Evolutionary conservation across 768 basidiomycete genomes (phyloP).

Genomic region (Cystobasidium tubakii): DNA sequence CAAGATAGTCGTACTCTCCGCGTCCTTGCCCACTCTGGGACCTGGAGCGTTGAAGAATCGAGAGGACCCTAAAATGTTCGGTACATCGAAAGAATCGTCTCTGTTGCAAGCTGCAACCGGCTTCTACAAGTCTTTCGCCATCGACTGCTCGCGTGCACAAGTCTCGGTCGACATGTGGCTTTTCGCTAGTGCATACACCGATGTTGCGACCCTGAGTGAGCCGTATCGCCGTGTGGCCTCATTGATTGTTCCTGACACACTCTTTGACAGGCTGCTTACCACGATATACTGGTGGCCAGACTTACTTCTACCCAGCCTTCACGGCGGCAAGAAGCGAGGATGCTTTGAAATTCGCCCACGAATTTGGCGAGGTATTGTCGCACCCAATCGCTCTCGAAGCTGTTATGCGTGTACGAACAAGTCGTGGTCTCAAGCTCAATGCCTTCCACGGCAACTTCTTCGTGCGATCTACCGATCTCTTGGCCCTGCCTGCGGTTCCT

Average conservation of each 20-base stretch:
- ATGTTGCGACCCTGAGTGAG: constrained; percentile 84
- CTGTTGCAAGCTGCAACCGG: constrained; percentile 85
- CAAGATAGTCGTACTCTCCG: constrained; percentile 80
- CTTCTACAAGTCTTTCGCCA: constrained; percentile 98
- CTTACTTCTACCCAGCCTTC: constrained; percentile 97
- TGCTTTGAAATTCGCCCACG: constrained; percentile 95
- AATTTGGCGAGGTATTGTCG: constrained; percentile 86
- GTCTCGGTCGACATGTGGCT: constrained; percentile 99
- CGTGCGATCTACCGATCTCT: constrained; percentile 88
- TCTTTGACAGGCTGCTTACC: constrained; percentile 68
- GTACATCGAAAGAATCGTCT: constrained; percentile 90
- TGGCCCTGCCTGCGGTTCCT: constrained; percentile 94
- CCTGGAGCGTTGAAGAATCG: constrained; percentile 88
- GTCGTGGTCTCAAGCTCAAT: constrained; percentile 87
- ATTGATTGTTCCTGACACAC: neutral
- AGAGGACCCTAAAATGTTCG: constrained; percentile 91
- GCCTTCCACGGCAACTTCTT: constrained; percentile 99
- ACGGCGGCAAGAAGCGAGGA: constrained; percentile 90
- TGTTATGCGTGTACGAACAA: constrained; percentile 96
- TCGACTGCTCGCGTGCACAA: constrained; percentile 93
- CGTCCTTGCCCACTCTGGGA: constrained; percentile 78
- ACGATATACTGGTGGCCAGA: constrained; percentile 95
- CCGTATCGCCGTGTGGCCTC: neutral
- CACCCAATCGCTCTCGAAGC: constrained; percentile 94
- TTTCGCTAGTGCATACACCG: constrained; percentile 86